Evolutionary conservation across 257 asterid genomes (phyloP), one percentile per base, ranked within the genome.

Genomic region (Hygrophila difformis): DNA sequence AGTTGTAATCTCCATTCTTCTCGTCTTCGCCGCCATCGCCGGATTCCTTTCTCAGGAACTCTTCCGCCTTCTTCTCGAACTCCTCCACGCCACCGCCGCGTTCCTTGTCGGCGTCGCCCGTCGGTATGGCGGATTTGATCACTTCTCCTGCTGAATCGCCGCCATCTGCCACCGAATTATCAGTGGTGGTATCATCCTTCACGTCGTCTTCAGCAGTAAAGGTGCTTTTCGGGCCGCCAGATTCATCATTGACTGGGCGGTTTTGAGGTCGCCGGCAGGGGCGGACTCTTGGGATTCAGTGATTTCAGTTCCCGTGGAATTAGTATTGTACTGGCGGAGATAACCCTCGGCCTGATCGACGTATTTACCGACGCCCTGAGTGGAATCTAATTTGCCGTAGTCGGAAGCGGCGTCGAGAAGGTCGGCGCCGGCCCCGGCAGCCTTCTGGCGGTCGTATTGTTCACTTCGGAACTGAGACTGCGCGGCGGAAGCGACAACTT

Each of bases 11-110:
- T n/a, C n/a, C n/a, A n/a, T n/a, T n/a, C n/a, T n/a, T n/a, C n/a
- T n/a, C n/a, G n/a, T n/a, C n/a, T n/a, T n/a, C 18, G 17, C 51
- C 41, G 10, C 47, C 62, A 34, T 43, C 65, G 6, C 40, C 29
- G 16, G 54, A 23, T 5, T 40, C 26, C 8, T 44, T n/a, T n/a
- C n/a, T n/a, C n/a, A n/a, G n/a, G n/a, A n/a, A n/a, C n/a, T n/a
- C n/a, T n/a, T n/a, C n/a, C n/a, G n/a, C n/a, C n/a, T n/a, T n/a
- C n/a, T n/a, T n/a, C n/a, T n/a, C n/a, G n/a, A n/a, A n/a, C n/a
- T n/a, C n/a, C n/a, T n/a, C n/a, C n/a, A n/a, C n/a, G n/a, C n/a
- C n/a, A n/a, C n/a, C n/a, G n/a, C n/a, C n/a, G n/a, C n/a, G n/a
- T n/a, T n/a, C n/a, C n/a, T n/a, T n/a, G n/a, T n/a, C n/a, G n/a